Percentiles rank a stretch among this genome's conserved stretches.
Conservation (phyloP, 2,329 filamentous ascomycete genomes). For the Sordariomycetes sp. region DNA sequence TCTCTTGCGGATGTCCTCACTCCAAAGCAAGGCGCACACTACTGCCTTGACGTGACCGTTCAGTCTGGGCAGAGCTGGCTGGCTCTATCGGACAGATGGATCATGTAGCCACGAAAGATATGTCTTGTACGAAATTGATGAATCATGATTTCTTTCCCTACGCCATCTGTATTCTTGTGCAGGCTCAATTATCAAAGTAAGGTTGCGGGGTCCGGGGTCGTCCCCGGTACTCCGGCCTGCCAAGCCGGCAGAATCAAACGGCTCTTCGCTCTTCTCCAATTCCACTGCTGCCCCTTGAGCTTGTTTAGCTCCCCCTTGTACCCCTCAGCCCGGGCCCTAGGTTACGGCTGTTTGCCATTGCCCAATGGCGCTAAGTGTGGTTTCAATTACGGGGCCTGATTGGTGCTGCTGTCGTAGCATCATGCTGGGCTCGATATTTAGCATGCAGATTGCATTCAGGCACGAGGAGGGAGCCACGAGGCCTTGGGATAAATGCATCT, state of each 20-base stretch:
- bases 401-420: neutral
- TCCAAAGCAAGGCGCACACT: too few relatives aligned
- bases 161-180: too few relatives aligned
- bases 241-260: conserved; percentile 2
- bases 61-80: too few relatives aligned
- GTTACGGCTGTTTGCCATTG: neutral
- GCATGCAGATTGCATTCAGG: neutral
- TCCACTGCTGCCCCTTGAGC: neutral
- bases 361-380: too few relatives aligned
- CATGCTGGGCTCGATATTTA: neutral
- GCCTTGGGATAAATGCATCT: neutral
- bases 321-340: neutral
- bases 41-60: too few relatives aligned
- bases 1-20: too few relatives aligned
- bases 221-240: neutral
- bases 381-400: too few relatives aligned
- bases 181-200: neutral
- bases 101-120: too few relatives aligned
- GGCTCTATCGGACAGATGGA: too few relatives aligned
- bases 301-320: neutral
- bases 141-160: too few relatives aligned
- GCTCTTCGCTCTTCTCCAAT: neutral
- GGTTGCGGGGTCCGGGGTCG: neutral
- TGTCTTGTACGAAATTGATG: too few relatives aligned
- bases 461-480: neutral